Conservation (phyloP, 345 rosid genomes). For the Fremontodendron californicum region DNA sequence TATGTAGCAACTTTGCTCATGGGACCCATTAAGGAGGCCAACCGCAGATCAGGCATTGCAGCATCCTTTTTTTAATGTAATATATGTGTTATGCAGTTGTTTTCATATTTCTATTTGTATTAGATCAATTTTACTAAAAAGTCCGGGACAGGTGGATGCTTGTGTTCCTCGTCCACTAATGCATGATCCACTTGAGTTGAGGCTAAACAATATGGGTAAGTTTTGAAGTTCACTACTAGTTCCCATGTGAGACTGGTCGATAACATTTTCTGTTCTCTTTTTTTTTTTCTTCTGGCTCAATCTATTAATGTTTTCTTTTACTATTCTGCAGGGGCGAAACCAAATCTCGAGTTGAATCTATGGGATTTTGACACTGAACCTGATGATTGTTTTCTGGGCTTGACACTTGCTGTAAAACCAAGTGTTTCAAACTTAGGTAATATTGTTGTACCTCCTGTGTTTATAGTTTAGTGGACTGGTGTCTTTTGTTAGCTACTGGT, state of each 20-base stretch:
- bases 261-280: neutral
- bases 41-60: constrained; percentile 80
- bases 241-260: neutral
- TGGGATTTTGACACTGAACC: constrained; percentile 81
- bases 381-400: constrained; percentile 89
- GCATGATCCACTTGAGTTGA: constrained; percentile 67
- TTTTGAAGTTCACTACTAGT: constrained; percentile 1
- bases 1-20: constrained; percentile 68
- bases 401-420: constrained; percentile 85
- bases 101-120: constrained; percentile 6
- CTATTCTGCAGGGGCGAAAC: constrained; percentile 51
- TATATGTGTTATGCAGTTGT: constrained; percentile 8
- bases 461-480: neutral
- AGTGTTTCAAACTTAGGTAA: constrained; percentile 71
- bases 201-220: constrained; percentile 70
- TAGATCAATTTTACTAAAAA: constrained; percentile 23
- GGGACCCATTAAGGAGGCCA: constrained; percentile 89
- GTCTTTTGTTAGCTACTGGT: neutral
- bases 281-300: constrained; percentile 10
- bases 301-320: neutral
- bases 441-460: neutral
- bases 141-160: constrained; percentile 41
- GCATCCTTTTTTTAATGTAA: constrained; percentile 91
- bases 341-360: constrained; percentile 89
- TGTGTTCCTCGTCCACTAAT: constrained; percentile 57